These are phyloP conservation scores for Diophrys appendiculata DNA, from an alignment of 73 alveolate genomes.

Conservation along the genomic window DNA sequence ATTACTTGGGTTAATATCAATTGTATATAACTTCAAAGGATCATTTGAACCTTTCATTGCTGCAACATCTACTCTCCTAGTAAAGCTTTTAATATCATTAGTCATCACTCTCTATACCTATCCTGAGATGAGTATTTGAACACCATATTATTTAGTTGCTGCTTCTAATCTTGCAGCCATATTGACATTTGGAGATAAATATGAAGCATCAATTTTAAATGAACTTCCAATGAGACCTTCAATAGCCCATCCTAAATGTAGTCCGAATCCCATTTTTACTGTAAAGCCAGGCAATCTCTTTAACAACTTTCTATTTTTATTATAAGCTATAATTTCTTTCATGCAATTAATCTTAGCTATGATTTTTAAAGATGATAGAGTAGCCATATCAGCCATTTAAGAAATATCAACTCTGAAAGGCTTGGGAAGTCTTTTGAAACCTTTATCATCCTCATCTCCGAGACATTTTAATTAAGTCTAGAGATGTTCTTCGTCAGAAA, in stretches of 20 bases:
- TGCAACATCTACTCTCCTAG: conserved; percentile 78
- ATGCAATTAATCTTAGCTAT: conserved; percentile 69
- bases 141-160: conserved; percentile 84
- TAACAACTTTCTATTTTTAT: conserved; percentile 31
- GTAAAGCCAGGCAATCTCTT: conserved; percentile 50
- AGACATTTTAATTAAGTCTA: background rate
- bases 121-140: conserved; percentile 72
- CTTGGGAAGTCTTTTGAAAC: background rate
- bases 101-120: conserved; percentile 69
- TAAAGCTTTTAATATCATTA: conserved; percentile 45
- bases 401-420: conserved; percentile 16
- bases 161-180: conserved; percentile 85
- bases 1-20: conserved; percentile 66
- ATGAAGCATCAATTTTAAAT: conserved; percentile 87
- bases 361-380: conserved; percentile 67
- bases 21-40: conserved; percentile 70
- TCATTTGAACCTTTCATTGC: conserved; percentile 72
- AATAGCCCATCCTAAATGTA: conserved; percentile 94
- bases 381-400: conserved; percentile 71
- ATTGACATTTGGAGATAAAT: conserved; percentile 85
- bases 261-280: conserved; percentile 88
- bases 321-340: conserved; percentile 44
- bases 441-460: background rate
- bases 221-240: conserved; percentile 88
- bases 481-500: background rate